phyloP scores from a whole-genome alignment of 2,329 filamentous ascomycete genomes.

The Hymenoscyphus scutula region DNA sequence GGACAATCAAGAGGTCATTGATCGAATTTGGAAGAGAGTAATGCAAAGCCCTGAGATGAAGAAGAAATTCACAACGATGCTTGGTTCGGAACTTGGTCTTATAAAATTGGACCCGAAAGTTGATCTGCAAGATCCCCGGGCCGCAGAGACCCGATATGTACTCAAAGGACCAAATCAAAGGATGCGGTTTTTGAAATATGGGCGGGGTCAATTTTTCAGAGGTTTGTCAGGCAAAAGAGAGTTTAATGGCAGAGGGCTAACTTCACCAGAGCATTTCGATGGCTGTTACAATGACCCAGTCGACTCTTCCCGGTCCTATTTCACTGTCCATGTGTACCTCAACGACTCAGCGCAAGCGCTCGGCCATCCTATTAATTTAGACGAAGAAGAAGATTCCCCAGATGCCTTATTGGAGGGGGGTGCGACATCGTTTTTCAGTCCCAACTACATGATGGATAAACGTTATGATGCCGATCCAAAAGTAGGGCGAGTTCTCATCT shows the following conservation, averaged over 20 bases:
- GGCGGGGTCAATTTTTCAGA: conserved; percentile 69
- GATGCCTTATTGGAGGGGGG: conserved; percentile 43
- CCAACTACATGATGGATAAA: conserved; percentile 39
- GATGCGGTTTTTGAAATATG: conserved; percentile 73
- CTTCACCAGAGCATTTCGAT: conserved; percentile 60
- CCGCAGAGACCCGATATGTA: background rate
- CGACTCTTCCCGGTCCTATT: conserved; percentile 37
- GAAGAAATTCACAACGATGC: conserved; percentile 38
- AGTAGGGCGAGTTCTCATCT: conserved; percentile 57
- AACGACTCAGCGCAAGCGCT: conserved; percentile 48
- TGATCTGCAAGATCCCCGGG: background rate
- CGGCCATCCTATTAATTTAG: conserved; percentile 25
- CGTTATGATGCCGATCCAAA: conserved; percentile 54
- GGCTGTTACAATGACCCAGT: conserved; percentile 50
- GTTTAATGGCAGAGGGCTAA: conserved; percentile 18
- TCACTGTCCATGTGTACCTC: conserved; percentile 56
- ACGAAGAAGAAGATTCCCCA: conserved; percentile 9
- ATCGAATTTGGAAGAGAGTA: conserved; percentile 62
- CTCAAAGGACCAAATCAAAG: conserved; percentile 61
- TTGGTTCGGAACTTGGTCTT: background rate
- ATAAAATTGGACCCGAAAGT: background rate
- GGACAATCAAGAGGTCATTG: conserved; percentile 61
- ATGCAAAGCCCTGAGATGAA: conserved; percentile 43
- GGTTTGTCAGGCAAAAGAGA: conserved; percentile 28
- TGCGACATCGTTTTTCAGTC: conserved; percentile 55